phyloP scores from a whole-genome alignment of 2,329 filamentous ascomycete genomes.

The Epichloe sibirici region DNA sequence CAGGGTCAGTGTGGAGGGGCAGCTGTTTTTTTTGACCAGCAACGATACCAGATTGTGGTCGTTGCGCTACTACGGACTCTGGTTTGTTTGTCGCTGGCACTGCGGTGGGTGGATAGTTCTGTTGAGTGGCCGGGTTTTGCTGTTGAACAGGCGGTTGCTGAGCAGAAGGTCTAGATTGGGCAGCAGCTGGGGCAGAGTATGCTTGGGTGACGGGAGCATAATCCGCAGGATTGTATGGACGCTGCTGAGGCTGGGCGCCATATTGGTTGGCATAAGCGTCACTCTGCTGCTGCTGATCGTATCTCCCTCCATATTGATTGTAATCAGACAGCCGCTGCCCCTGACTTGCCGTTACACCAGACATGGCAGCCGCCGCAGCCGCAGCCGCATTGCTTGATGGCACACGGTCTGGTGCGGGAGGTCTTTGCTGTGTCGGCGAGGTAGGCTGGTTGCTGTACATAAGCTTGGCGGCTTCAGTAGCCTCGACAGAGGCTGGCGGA shows the following conservation, averaged over 20 bases:
- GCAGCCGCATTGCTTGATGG: constrained; percentile 44
- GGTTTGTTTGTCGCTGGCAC: constrained; percentile 23
- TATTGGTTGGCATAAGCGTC: constrained; percentile 25
- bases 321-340: constrained; percentile 24
- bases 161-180: constrained; percentile 19
- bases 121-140: constrained; percentile 21
- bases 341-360: constrained; percentile 26
- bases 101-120: constrained; percentile 23
- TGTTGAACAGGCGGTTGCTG: constrained; percentile 17
- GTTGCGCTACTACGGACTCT: constrained; percentile 21
- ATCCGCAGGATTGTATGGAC: constrained; percentile 65
- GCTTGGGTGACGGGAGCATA: constrained; percentile 50
- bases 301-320: constrained; percentile 21
- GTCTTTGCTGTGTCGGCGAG: constrained; percentile 38
- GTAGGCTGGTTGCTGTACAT: constrained; percentile 46
- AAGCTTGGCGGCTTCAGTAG: constrained; percentile 50
- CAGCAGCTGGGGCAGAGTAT: constrained; percentile 25
- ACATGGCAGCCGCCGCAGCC: constrained; percentile 48
- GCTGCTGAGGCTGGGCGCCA: constrained; percentile 25
- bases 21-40: constrained; percentile 42
- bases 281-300: constrained; percentile 21
- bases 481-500: constrained; percentile 24
- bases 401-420: constrained; percentile 37
- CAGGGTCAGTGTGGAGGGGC: constrained; percentile 58
- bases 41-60: constrained; percentile 16